Conservation (phyloP, 345 rosid genomes). For the Rhodamnia rubescens region DNA sequence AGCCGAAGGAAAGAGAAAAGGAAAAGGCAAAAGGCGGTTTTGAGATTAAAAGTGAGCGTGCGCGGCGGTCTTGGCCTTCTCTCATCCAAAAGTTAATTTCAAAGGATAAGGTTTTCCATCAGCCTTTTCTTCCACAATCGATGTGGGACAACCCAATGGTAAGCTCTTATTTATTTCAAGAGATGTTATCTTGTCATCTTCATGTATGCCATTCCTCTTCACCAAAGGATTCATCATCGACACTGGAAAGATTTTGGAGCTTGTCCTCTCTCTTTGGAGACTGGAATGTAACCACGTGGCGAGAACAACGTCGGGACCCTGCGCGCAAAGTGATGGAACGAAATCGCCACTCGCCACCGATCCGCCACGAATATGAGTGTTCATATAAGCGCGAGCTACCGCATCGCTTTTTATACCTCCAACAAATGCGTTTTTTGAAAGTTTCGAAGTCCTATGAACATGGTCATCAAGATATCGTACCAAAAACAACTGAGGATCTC, state of each 20-base stretch:
- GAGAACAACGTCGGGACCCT: background rate
- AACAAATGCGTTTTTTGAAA: background rate
- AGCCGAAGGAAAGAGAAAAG: background rate
- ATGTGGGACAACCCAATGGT: no score
- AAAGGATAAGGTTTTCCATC: no score
- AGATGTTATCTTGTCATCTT: background rate
- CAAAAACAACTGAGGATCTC: background rate
- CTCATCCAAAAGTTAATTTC: no score
- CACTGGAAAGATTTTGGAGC: background rate
- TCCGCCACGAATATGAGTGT: background rate
- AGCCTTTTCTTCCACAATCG: no score
- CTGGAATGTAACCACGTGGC: background rate
- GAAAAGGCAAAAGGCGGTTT: background rate
- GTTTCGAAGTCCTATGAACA: background rate
- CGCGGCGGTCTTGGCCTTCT: no score
- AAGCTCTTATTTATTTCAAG: no score
- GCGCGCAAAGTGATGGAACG: background rate
- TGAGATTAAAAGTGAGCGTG: background rate
- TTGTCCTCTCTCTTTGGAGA: background rate
- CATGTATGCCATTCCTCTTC: background rate
- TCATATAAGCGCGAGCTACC: no score
- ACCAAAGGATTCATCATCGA: background rate
- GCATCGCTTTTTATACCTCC: background rate
- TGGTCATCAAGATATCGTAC: background rate
- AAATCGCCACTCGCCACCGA: background rate